Evolutionary conservation across 2,329 filamentous ascomycete species (phyloP), one percentile per base, ranked within the genome.

Genomic region (Sarocladiaceae sp.): DNA sequence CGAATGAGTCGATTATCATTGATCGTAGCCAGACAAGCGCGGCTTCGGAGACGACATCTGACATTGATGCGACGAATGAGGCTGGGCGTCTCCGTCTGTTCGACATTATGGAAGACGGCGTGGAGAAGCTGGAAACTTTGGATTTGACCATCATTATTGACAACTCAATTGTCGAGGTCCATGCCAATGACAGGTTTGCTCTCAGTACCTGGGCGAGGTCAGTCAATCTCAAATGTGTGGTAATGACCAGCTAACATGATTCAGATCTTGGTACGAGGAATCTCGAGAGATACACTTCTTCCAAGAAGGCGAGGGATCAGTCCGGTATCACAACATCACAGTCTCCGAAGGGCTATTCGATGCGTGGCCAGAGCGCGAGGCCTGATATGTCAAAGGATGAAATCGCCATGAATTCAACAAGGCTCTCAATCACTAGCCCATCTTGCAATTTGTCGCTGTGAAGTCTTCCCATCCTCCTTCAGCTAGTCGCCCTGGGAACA

Each of bases 191-290:
- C 26, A 58, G 71, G 6, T 73, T 73, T 50, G 71, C 64, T 3
- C 28, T 73, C 18, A 68, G 70, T 48, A 73, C 71, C 4, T 74
- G 71, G 71, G 65, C 66, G 49, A 64, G 69, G 68, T 72, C 65
- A 61, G 68, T 53, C 36, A 49, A 40, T 47, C 51, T 15, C 5
- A 42, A 20, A 28, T 17, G 18, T 22, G 18, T 54, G 3, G 42
- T 54, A 11, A 52, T 56, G 29, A 33, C 29, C 15, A 33, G 15
- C 29, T 33, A 33, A 33, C 29, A 66, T 26, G 49, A 39, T 46
- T 52, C 40, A 68, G 66, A 54, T 60, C 67, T 3, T 71, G 68
- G 68, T 71, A 70, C 52, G 57, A 57, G 4, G 53, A 59, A 11
- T 70, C 67, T 3, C 69, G 54, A 10, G 58, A 64, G 26, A 61